phyloP scores from a whole-genome alignment of 805 yeast species.

The Scheffersomyces amazonensis region DNA sequence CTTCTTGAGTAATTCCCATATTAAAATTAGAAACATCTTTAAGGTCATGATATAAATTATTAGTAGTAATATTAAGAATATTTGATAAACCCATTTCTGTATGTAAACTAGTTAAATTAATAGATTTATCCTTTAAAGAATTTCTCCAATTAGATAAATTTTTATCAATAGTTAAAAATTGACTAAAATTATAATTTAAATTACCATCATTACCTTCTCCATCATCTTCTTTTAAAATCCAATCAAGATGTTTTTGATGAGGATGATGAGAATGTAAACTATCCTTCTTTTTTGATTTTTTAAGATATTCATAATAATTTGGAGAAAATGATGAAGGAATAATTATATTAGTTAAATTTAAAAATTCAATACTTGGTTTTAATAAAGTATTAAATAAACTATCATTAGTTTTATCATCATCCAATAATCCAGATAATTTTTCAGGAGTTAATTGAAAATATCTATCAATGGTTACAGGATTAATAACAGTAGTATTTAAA shows the following conservation, averaged over 20 bases:
- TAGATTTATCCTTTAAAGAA: constrained; percentile 27
- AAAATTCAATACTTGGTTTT: constrained; percentile 41
- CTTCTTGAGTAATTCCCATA: constrained; percentile 16
- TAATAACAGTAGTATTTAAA: constrained; percentile 44
- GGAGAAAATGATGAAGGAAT: constrained; percentile 48
- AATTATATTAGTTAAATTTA: constrained; percentile 41
- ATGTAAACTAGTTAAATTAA: constrained; percentile 25
- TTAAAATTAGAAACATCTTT: constrained; percentile 8
- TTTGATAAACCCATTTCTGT: constrained; percentile 28
- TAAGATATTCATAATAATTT: constrained; percentile 41
- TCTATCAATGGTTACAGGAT: constrained; percentile 45
- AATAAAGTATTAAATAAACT: constrained; percentile 33
- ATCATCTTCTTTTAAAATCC: constrained; percentile 45
- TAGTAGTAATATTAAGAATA: constrained; percentile 14
- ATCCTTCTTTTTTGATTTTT: constrained; percentile 21
- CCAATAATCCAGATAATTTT: constrained; percentile 34
- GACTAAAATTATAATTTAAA: constrained; percentile 42
- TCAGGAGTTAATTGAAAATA: constrained; percentile 45
- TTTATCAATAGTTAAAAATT: constrained; percentile 40
- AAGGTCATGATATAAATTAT: constrained; percentile 30
- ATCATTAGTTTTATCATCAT: constrained; percentile 20
- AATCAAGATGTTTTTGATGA: constrained; percentile 26
- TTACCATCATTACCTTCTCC: constrained; percentile 49
- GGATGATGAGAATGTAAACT: constrained; percentile 13
- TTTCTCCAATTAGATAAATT: constrained; percentile 41